Evolutionary conservation across 305 asterid genomes (phyloP), one percentile per base, ranked within the genome.

Genomic region (Fraxinus platypoda): DNA sequence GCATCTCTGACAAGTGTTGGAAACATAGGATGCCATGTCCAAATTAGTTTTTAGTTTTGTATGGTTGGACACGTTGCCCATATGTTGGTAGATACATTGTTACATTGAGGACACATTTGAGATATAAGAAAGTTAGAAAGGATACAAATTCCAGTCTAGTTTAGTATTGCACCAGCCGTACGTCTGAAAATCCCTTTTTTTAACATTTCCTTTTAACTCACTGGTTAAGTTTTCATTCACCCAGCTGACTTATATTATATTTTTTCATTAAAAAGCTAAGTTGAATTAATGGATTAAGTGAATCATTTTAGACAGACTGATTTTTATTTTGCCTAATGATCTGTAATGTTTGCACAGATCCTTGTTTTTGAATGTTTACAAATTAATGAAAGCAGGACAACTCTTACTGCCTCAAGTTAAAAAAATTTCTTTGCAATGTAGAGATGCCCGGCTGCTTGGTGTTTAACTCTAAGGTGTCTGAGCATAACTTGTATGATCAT

Each of bases 401-500:
- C 13, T 70, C 21, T 26, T 13, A 26, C 13, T 30, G 30, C 52
- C 23, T 82, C 9, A 3, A n/a, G 26, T 26, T 25, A 59, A 9
- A 11, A 57, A 6, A 17, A 33, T 25, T 80, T 28, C 9, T 23
- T 71, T 57, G 34, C 26, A n/a, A 78, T 76, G 79, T 75, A 93
- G 98, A 89, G 79, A 87, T 89, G 95, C 92, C 91, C 41, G 98
- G 98, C 8, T 74, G 84, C 77, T 80, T 75, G 70, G 38, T 1
- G 3, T 57, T 49, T 52, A 86, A 79, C 31, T 49, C 86, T 33
- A 83, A 79, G 35, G 37, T 23, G 15, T 8, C 54, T 1, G 52
- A 76, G 17, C 93, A 90, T 41, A 2, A 4, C 15, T 81, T 95
- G 37, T 88, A 81, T 33, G 98, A 94, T 76, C 98, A 94, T 80